Evolutionary conservation across 2,329 filamentous ascomycete genomes (phyloP).

Genomic region (Phyllosticta capitalensis): DNA sequence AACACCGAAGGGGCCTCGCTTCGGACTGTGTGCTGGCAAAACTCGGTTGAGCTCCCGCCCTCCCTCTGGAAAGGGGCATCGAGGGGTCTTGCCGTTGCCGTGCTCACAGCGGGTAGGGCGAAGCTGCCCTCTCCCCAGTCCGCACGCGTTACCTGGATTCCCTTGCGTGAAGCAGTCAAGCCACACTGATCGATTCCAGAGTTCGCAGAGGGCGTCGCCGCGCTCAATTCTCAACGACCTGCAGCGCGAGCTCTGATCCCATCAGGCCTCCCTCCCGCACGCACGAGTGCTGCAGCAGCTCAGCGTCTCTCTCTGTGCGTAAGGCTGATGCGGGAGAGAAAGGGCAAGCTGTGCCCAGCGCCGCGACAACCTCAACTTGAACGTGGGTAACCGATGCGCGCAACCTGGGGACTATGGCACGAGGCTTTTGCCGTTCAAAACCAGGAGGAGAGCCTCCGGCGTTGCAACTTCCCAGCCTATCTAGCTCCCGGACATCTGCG

Average conservation of each 20-base stretch:
- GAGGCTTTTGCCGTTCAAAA: not conserved
- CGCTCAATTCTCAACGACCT: not conserved
- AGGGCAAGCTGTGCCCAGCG: not conserved
- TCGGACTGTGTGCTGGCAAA: constrained; percentile 10
- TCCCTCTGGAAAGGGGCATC: constrained; percentile 6
- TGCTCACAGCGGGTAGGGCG: constrained; percentile 8
- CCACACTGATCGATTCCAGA: not conserved
- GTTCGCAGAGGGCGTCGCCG: too few species aligned
- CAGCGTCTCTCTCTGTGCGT: not conserved
- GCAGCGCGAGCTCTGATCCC: not conserved
- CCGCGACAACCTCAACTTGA: not conserved
- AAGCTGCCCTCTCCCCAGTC: constrained; percentile 3
- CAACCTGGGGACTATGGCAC: not conserved
- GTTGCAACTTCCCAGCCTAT: not conserved
- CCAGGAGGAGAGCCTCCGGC: not conserved
- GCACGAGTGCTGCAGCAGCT: not conserved
- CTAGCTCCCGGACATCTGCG: not conserved
- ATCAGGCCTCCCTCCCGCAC: not conserved
- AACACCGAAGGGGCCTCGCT: constrained; percentile 10
- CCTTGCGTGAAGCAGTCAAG: not conserved
- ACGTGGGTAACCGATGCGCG: not conserved
- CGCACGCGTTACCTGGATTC: not conserved
- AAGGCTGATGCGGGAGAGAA: not conserved
- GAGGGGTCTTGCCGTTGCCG: constrained; percentile 10
- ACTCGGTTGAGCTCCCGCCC: constrained; percentile 4